Evolutionary conservation across 2,329 filamentous ascomycete species (phyloP).

Genomic region (Chrysoporthe deuterocubensis): DNA sequence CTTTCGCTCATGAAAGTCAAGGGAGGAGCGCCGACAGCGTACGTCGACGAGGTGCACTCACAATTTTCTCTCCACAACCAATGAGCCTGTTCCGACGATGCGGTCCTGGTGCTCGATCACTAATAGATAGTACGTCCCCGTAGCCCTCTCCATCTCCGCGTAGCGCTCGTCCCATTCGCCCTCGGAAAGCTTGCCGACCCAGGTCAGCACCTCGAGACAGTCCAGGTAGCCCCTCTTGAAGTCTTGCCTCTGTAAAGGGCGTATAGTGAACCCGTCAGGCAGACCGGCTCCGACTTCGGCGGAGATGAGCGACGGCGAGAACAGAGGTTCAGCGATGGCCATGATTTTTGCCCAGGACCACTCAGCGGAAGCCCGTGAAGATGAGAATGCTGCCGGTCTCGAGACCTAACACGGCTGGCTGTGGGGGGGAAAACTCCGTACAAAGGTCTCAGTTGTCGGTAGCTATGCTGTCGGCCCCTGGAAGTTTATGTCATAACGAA

Average conservation of each 20-base stretch:
- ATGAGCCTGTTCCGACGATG: slow-evolving; percentile 74
- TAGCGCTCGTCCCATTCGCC: slow-evolving; percentile 70
- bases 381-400: not conserved
- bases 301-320: slow-evolving; percentile 69
- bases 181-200: slow-evolving; percentile 72
- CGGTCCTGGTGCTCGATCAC: slow-evolving; percentile 66
- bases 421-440: no score
- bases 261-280: slow-evolving; percentile 71
- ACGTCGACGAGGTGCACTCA: slow-evolving; percentile 41
- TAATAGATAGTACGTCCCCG: slow-evolving; percentile 68
- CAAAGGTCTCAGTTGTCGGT: no score
- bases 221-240: slow-evolving; percentile 74
- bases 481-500: not conserved
- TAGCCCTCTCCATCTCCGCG: slow-evolving; percentile 55
- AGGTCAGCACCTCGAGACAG: slow-evolving; percentile 75
- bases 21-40: no score
- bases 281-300: slow-evolving; percentile 62
- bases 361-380: not conserved
- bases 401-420: no score
- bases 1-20: not conserved
- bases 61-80: slow-evolving; percentile 83
- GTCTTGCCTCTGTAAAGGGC: slow-evolving; percentile 70
- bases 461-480: not conserved
- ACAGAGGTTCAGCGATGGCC: slow-evolving; percentile 48
- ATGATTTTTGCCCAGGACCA: not conserved